Base-by-base conservation (phyloP, 805 yeast genomes). In the Spathaspora hagerdaliae region DNA sequence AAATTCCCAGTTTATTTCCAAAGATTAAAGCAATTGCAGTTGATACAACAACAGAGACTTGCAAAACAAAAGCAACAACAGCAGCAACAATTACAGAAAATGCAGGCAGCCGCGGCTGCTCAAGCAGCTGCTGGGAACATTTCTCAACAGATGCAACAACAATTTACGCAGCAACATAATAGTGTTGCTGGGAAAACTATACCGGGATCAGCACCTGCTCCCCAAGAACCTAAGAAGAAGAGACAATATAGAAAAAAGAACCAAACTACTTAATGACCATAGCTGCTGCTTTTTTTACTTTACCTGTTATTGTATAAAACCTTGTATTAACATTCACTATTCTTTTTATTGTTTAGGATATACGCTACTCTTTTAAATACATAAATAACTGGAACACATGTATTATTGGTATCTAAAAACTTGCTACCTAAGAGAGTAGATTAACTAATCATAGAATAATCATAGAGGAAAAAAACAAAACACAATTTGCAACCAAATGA, bases 1-100 rank as follows among this genome's bases (percentile, higher is more conserved):
- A 59, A 64, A 43, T 69, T 64, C 51, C 72, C 73, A 1, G 49
- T 56, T 4, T 67, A 69, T 46, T 69, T 67, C 50, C 73, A 67
- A 46, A 54, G 69, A 38, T 56, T 69, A 31, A 56, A 66, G n/a
- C 71, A 66, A 41, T 57, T 64, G 32, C 74, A 67, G 46, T 39
- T 62, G n/a, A 49, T 62, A 32, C 69, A 62, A 42, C 66, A 61
- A 35, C 61, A 57, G 53, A 38, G 47, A 31, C 41, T 47, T 32
- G 51, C 45, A 38, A 38, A 35, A 19, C 37, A 35, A 12, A 14
- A 46, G 37, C 44, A 45, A 41, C 50, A 47, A 31, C 44, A 46
- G 38, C 47, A 43, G 36, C 51, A 46, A 32, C 47, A 49, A 40
- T 55, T 54, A 27, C 54, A 51, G 33, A 51, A 45, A 35, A 11